Percentiles rank a stretch among this genome's conserved stretches.
phyloP scores from a whole-genome alignment of 345 rosid genomes.

The thale cress (Arabidopsis thaliana) region DNA sequence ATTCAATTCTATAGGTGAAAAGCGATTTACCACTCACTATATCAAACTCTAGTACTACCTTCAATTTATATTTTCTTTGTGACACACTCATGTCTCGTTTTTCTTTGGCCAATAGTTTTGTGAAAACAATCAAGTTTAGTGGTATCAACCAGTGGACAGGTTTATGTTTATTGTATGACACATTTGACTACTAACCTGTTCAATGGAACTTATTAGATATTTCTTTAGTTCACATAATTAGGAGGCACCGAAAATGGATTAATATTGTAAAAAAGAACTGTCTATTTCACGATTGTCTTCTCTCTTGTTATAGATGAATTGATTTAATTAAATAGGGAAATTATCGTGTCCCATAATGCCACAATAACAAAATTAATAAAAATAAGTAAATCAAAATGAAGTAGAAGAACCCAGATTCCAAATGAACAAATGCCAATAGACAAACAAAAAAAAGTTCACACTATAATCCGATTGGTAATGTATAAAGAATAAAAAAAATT shows the following conservation, averaged over 20 bases:
- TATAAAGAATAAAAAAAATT: too few relatives aligned
- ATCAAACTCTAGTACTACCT: constrained; percentile 10
- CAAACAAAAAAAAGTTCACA: too few relatives aligned
- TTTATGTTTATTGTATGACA: constrained; percentile 9
- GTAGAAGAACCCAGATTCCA: too few relatives aligned
- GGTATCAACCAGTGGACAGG: neutral
- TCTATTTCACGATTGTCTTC: neutral
- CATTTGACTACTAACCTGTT: constrained; percentile 11
- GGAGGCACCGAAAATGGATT: neutral
- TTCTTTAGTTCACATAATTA: neutral
- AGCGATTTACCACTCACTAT: constrained; percentile 10
- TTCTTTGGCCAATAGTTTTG: neutral
- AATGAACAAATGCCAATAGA: too few relatives aligned
- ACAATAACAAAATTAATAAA: neutral
- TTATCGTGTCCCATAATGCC: neutral
- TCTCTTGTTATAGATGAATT: neutral
- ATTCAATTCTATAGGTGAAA: constrained; percentile 26
- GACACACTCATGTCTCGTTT: constrained; percentile 2
- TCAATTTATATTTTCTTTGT: constrained; percentile 13
- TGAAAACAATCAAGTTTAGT: neutral
- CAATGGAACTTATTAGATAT: neutral
- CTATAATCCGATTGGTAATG: too few relatives aligned
- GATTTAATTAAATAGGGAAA: too few relatives aligned
- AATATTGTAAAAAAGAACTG: neutral
- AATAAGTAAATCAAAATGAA: too few relatives aligned